Evolutionary conservation across 2,329 filamentous ascomycete species (phyloP).

Genomic region (Fusarium staphyleae): DNA sequence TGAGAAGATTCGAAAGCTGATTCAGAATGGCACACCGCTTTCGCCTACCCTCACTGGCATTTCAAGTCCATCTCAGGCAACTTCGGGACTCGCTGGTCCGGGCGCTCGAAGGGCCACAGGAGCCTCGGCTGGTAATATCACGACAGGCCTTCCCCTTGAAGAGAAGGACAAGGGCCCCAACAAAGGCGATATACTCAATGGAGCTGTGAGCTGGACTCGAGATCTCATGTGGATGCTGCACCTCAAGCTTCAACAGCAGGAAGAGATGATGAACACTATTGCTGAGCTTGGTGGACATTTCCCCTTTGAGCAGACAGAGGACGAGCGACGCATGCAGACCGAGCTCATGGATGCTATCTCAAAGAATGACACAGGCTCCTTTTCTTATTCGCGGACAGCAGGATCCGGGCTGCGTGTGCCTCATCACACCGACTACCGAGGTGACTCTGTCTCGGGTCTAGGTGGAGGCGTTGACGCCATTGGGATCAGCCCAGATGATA

Average conservation of each 20-base stretch:
- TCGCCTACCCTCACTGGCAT: conserved; percentile 80
- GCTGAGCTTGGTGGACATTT: conserved; percentile 75
- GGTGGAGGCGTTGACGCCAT: conserved; percentile 48
- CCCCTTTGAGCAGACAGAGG: conserved; percentile 85
- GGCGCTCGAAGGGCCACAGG: conserved; percentile 81
- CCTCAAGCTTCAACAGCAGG: conserved; percentile 87
- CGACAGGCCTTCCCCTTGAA: conserved; percentile 88
- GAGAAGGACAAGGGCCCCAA: conserved; percentile 99
- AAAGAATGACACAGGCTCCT: conserved; percentile 77
- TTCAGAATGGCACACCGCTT: conserved; percentile 88
- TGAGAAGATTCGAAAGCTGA: conserved; percentile 94
- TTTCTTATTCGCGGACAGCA: conserved; percentile 82
- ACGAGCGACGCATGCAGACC: conserved; percentile 93
- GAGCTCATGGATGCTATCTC: conserved; percentile 87
- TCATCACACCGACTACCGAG: conserved; percentile 89
- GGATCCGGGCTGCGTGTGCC: conserved; percentile 90
- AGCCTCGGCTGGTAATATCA: conserved; percentile 78
- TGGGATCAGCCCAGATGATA: conserved; percentile 51
- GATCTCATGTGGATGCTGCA: conserved; percentile 98
- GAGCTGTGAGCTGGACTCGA: conserved; percentile 94
- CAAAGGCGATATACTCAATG: conserved; percentile 98
- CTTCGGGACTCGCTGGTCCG: conserved; percentile 85
- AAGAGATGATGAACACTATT: conserved; percentile 81
- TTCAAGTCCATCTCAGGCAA: conserved; percentile 75
- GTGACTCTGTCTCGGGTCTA: conserved; percentile 70